A percentile compares a stretch with the other conserved stretches of the same genome.
Conservation (phyloP, 2,329 filamentous ascomycete genomes). For the Ceratocystiopsis brevicomis region DNA sequence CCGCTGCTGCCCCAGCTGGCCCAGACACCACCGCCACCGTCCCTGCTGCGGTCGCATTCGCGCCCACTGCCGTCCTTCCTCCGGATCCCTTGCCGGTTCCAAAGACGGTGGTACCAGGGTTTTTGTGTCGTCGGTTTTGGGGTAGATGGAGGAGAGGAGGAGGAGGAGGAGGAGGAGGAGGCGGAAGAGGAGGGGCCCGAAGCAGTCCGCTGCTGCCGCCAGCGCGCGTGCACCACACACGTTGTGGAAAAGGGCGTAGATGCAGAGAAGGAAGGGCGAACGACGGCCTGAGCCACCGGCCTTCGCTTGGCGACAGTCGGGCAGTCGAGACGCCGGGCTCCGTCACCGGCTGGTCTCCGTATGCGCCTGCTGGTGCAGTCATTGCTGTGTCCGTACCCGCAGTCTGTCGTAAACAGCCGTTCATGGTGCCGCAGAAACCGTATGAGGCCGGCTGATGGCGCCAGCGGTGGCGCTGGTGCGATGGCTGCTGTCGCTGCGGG, state of each 20-base stretch:
- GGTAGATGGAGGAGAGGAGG: neutral
- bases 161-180: no score
- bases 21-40: neutral
- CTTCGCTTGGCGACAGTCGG: no score
- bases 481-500: conserved; percentile 4
- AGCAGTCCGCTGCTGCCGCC: neutral
- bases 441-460: conserved; percentile 40
- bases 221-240: neutral
- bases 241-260: no score
- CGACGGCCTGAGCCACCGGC: no score
- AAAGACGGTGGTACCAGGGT: conserved; percentile 2
- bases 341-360: no score
- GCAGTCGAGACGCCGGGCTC: no score
- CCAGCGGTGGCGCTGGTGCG: conserved; percentile 11
- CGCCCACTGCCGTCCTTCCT: neutral
- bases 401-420: conserved; percentile 24
- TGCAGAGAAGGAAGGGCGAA: no score
- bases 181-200: no score
- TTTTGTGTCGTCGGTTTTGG: neutral
- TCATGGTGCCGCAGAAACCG: conserved; percentile 57
- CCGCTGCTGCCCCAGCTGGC: neutral
- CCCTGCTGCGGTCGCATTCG: neutral
- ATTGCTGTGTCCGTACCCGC: conserved; percentile 12
- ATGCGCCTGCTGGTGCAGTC: no score
- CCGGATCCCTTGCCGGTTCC: neutral